Percentiles rank a stretch among this genome's conserved stretches.
Conservation (phyloP, 164 flowering plant genomes). For the Litsea cubeba region DNA sequence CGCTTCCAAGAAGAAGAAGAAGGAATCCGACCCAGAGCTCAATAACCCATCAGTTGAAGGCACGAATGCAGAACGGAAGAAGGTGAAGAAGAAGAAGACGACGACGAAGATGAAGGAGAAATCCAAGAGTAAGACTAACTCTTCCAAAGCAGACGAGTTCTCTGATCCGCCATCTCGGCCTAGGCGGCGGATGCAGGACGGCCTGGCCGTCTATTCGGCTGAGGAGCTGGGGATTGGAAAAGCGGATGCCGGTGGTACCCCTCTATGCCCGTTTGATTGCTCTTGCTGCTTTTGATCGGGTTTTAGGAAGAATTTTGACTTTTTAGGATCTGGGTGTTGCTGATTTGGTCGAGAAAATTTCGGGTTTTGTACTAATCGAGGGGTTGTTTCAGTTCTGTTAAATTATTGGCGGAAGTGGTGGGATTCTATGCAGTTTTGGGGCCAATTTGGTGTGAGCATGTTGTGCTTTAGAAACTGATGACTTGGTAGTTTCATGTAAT, state of each 20-base stretch:
- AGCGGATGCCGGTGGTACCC: conserved; percentile 51
- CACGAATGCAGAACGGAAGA: not conserved
- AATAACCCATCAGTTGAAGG: no score
- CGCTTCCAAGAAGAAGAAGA: conserved; percentile 18
- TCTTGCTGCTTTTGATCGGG: conserved; percentile 52
- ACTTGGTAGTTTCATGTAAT: not conserved
- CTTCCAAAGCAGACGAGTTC: not conserved
- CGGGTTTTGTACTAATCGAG: not conserved
- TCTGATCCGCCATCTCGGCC: conserved; percentile 24
- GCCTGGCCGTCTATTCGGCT: conserved; percentile 44
- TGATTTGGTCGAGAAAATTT: not conserved
- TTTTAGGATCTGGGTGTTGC: not conserved
- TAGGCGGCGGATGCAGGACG: conserved; percentile 44
- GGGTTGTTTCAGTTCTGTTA: not conserved
- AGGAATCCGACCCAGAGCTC: not conserved
- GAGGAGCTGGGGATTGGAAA: conserved; percentile 56
- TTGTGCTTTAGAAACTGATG: not conserved
- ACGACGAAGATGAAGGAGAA: conserved; percentile 13
- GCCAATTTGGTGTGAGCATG: not conserved
- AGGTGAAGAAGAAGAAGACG: conserved; percentile 11
- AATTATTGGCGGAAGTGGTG: not conserved
- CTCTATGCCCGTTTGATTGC: conserved; percentile 68
- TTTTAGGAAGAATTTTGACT: not conserved
- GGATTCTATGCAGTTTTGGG: not conserved
- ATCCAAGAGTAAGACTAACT: conserved; percentile 3